Base-by-base conservation (phyloP, 495 filamentous ascomycete genomes). In the Talaromyces borbonicus region DNA sequence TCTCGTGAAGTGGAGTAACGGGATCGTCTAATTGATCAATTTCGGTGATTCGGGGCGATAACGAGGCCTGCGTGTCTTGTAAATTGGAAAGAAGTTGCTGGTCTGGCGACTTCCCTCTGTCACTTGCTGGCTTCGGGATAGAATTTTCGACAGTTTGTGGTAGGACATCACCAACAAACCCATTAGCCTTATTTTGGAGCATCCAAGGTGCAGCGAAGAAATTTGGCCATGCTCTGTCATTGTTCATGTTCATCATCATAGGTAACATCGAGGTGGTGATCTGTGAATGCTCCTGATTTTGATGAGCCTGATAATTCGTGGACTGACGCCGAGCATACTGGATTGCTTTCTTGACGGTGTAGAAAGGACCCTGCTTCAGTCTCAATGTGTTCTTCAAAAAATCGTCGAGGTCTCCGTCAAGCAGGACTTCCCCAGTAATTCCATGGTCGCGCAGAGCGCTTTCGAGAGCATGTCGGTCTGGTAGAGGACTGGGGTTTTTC, bases 401-500 rank as follows among this genome's bases (percentile, higher is more conserved):
- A 3, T 52, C 29, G 4, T 63, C 57, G n/a, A 46, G 43, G 11
- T 24, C 30, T 16, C 43, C 57, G 2, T 63, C 52, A 1, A 92
- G 61, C 0, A 93, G 66, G 0, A 74, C 68, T 25, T 71, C 58
- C 5, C 87, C 87, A 40, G 75, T 75, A 2, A 90, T 64, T 3
- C 69, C 65, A 41, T 83, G 68, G 0, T 80, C 69, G 3, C 74
- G 68, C 4, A 93, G 62, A 8, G 59, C 56, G 9, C 51, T 54
- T 53, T 77, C 79, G 8, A 90, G 65, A 0, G 50, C 18, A 6
- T 51, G 51, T 0, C 66, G 59, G 32, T 83, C 66, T 15, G 79
- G 81, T 5, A 78, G 63, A n/a, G 59, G 57, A 5, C 52, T 32
- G 15, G 46, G 36, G 1, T 50, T 52, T 29, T 49, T 39, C 8